Base-by-base conservation (phyloP, 306 rosid species). In the Rosa chinensis region DNA sequence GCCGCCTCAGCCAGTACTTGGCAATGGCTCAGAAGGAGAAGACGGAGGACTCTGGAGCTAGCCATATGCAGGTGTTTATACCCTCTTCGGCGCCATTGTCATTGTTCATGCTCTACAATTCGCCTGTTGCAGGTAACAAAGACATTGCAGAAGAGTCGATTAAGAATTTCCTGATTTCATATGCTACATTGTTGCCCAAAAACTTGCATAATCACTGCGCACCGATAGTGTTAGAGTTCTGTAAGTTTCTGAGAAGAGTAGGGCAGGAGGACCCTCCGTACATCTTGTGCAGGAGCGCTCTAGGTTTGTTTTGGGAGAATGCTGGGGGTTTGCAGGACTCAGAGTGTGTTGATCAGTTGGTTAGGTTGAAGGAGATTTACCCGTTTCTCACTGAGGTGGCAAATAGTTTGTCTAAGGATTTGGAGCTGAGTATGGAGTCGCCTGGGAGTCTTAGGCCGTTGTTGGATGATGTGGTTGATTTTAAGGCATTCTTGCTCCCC, bases 371-470 rank as follows among this genome's bases (percentile, higher is more conserved):
- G 14, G 94, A 89, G 70, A 78, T 88, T 82, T 83, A 76, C 28
- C 83, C 87, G 0, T 92, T 86, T 84, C 86, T 92, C 73, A 78
- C 50, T 2, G 98, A 94, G 83, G 50, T 88, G 66, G 86, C 84
- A 0, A 42, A 39, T 63, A 78, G 56, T 55, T 79, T 93, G 85
- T 64, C 89, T 68, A 76, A 11, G 70, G 85, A 88, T 70, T 91
- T 93, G 88, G 59, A 28, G 39, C 77, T 58, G 25, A 86, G 92
- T 76, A 82, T 86, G 85, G 84, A 78, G 37, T 75, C 82, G 20
- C 91, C 90, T 16, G 13, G 73, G 0, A 68, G 72, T n/a, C 73
- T 23, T 5, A 89, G 90, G 77, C 91, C 89, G n/a, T 81, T 62
- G 80, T 21, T 1, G 43, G 81, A 44, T 35, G 89, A 89, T 83